Base-by-base conservation (phyloP, 2,329 filamentous ascomycete genomes). In the Diaporthe amygdali region DNA sequence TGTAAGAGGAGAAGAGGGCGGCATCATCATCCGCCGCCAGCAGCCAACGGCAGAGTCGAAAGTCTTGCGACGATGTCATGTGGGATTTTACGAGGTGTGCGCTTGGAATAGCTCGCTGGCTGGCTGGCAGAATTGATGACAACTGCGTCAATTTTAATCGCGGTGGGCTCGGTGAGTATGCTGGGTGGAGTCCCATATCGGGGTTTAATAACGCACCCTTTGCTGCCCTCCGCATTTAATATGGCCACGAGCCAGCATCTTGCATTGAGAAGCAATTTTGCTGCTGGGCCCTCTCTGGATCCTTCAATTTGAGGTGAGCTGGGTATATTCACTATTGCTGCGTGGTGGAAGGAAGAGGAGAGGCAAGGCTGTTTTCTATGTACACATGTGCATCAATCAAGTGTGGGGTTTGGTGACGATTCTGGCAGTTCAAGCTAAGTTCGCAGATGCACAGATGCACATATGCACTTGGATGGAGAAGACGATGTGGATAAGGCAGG, bases 181-280 rank as follows among this genome's bases (percentile, higher is more conserved):
- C 6, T 20, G 41, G 41, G 56, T 63, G 56, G 56, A 44, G 56
- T 32, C 39, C 56, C 27, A 63, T 47, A 37, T 63, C 12, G 27
- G 41, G 20, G 56, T 47, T 63, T 63, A 63, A 63, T 63, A 63
- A 63, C 56, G 56, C 56, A 47, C 22, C 56, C 10, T 63, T 20
- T 63, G 56, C 22, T 47, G 55, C 22, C 55, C 56, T 63, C 41
- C 37, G 17, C 37, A 20, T 4, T 30, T 59, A 37, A 9, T 59
- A 37, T 17, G 52, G 52, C 32, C 14, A 59, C 25, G 1, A 10
- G 17, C 5, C 41, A 25, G 14, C 20, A 17, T 25, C 27, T 20
- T 20, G 56, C 56, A 63, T 46, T 46, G 56, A 30, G 56, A 46
- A 22, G 55, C 25, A 61, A 61, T 61, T 5, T 61, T 61, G 55